These are phyloP conservation scores for Stachybotrys chartarum DNA, from an alignment of 2,329 filamentous ascomycete genomes.

Conservation along the genomic window DNA sequence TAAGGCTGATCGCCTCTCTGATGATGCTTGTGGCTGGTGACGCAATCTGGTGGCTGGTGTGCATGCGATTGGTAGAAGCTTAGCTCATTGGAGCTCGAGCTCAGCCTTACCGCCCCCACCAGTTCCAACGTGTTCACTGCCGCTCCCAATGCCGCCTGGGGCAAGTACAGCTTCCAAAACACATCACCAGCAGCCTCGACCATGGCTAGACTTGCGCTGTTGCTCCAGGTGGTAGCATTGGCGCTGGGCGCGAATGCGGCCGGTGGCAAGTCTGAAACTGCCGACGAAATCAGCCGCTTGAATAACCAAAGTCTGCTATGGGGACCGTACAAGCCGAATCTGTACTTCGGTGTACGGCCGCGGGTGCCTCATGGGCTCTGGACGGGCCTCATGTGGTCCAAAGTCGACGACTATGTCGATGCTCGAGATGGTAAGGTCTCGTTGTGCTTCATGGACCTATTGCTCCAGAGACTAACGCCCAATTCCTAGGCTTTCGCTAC, in stretches of 20 bases:
- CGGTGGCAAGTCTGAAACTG: conserved; percentile 31
- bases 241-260: conserved; percentile 16
- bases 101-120: conserved; percentile 15
- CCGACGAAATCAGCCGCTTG: conserved; percentile 41
- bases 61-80: conserved; percentile 6
- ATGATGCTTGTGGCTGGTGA: conserved; percentile 14
- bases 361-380: conserved; percentile 74
- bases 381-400: conserved; percentile 82
- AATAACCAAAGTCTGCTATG: conserved; percentile 86
- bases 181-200: not conserved
- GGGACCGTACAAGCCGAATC: conserved; percentile 89
- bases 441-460: not conserved
- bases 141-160: not conserved
- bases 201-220: conserved; percentile 25
- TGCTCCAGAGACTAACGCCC: not conserved
- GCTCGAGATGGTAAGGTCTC: conserved; percentile 59
- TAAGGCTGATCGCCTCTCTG: conserved; percentile 8
- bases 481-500: conserved; percentile 66
- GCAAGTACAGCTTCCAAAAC: not conserved
- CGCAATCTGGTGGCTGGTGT: conserved; percentile 1
- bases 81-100: conserved; percentile 11
- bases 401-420: conserved; percentile 69
- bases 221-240: conserved; percentile 20
- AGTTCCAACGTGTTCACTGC: not conserved
- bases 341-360: conserved; percentile 88